Percentiles rank a stretch among this genome's conserved stretches.
Conservation (phyloP, 805 yeast genomes). For the Candida sphagnicola region DNA sequence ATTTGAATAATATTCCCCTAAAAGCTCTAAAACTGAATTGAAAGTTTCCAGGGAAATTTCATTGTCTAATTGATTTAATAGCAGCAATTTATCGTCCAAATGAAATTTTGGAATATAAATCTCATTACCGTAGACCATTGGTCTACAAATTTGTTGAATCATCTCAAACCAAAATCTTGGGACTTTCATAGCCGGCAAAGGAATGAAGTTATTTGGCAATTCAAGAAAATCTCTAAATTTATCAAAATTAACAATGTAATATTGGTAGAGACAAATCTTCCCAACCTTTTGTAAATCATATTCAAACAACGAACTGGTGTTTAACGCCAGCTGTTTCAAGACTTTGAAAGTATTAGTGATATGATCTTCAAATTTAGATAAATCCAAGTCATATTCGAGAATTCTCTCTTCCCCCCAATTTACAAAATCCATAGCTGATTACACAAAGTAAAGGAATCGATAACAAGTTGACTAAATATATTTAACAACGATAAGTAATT, state of each 20-base stretch:
- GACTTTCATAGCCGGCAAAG: not conserved
- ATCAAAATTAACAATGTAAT: not conserved
- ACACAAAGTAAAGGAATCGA: too few relatives aligned
- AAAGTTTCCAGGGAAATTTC: not conserved
- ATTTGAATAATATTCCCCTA: not conserved
- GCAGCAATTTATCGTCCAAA: not conserved
- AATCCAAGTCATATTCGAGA: not conserved
- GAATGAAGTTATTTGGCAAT: not conserved
- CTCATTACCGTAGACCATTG: constrained; percentile 3
- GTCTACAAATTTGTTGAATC: constrained; percentile 2
- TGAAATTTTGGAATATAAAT: constrained; percentile 1
- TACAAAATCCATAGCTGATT: constrained; percentile 1
- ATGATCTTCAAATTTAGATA: constrained; percentile 2
- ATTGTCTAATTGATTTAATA: not conserved
- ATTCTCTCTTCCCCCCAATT: constrained; percentile 3
- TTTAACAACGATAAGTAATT: too few relatives aligned
- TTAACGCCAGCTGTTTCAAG: not conserved
- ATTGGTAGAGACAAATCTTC: not conserved
- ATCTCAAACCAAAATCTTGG: constrained; percentile 3
- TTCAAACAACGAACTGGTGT: not conserved
- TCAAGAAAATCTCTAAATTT: constrained; percentile 1
- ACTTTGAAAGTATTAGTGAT: constrained; percentile 2
- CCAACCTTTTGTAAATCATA: constrained; percentile 1
- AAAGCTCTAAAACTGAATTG: not conserved
- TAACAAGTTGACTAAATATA: too few relatives aligned